Evolutionary conservation across 345 rosid species (phyloP).

Genomic region (Melaleuca alternifolia): DNA sequence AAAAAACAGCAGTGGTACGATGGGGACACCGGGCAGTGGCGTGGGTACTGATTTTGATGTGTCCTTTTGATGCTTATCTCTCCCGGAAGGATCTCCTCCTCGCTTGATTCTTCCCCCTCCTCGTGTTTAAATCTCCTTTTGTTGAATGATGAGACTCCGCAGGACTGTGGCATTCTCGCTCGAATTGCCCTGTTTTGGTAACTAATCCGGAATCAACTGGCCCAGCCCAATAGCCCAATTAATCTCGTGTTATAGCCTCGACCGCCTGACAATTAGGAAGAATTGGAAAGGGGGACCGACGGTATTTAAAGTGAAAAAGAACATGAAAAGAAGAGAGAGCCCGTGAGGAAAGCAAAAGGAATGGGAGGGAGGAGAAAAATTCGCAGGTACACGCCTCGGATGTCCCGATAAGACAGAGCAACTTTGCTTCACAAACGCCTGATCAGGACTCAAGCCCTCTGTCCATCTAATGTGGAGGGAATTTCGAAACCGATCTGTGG

Average conservation of each 20-base stretch:
- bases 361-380: no score
- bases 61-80: background rate
- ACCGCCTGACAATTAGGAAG: no score
- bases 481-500: background rate
- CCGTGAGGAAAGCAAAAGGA: background rate
- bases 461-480: background rate
- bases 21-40: background rate
- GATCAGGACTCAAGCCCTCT: background rate
- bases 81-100: background rate
- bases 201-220: background rate
- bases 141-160: no score
- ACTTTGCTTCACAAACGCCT: background rate
- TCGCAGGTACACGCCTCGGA: background rate
- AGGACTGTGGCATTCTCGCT: no score
- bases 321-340: background rate
- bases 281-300: no score
- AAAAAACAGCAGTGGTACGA: background rate
- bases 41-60: background rate
- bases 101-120: no score
- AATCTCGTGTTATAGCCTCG: background rate
- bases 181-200: background rate
- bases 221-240: background rate
- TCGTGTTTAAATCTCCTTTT: no score
- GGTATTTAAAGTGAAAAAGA: background rate
- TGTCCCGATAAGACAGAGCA: background rate